Percentiles rank a stretch among this genome's conserved stretches.
Evolutionary conservation across 441 rosid species (phyloP).

Genomic region (Hura crepitans): DNA sequence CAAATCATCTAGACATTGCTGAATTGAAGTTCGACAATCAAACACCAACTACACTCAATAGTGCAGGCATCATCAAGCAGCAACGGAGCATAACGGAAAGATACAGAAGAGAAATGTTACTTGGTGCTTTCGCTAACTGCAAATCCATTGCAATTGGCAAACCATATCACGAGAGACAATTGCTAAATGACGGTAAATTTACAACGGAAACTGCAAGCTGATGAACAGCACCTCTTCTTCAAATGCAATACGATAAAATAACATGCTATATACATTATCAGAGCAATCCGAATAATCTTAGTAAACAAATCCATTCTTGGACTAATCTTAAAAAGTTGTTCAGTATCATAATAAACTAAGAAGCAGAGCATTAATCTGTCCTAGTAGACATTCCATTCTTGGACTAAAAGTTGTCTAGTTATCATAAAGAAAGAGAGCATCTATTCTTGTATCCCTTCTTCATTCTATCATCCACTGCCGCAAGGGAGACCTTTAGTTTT

Average conservation of each 20-base stretch:
- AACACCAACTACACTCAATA: no score
- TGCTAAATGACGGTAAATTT: slow-evolving; percentile 27
- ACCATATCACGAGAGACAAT: slow-evolving; percentile 22
- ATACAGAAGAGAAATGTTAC: neutral
- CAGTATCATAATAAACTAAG: slow-evolving; percentile 19
- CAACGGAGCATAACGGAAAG: neutral
- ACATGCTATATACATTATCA: slow-evolving; percentile 32
- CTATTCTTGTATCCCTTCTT: slow-evolving; percentile 18
- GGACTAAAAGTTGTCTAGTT: slow-evolving; percentile 9
- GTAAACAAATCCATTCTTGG: neutral
- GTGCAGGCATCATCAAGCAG: neutral
- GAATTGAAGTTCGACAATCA: no score
- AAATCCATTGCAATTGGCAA: slow-evolving; percentile 3
- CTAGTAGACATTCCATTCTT: slow-evolving; percentile 1
- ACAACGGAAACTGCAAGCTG: slow-evolving; percentile 21
- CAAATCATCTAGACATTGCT: no score
- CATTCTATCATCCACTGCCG: slow-evolving; percentile 24
- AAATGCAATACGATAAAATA: slow-evolving; percentile 16
- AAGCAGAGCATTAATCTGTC: slow-evolving; percentile 16
- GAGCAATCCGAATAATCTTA: slow-evolving; percentile 22
- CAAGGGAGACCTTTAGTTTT: neutral
- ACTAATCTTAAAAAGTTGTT: slow-evolving; percentile 3
- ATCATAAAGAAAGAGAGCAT: slow-evolving; percentile 23
- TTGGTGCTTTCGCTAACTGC: slow-evolving; percentile 3
- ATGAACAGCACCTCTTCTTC: slow-evolving; percentile 17